Percentiles rank a stretch among this genome's conserved stretches.
These are phyloP conservation scores for Aegilops speltoides DNA, from an alignment of 176 grass and related monocot genomes.

Conservation along the genomic window DNA sequence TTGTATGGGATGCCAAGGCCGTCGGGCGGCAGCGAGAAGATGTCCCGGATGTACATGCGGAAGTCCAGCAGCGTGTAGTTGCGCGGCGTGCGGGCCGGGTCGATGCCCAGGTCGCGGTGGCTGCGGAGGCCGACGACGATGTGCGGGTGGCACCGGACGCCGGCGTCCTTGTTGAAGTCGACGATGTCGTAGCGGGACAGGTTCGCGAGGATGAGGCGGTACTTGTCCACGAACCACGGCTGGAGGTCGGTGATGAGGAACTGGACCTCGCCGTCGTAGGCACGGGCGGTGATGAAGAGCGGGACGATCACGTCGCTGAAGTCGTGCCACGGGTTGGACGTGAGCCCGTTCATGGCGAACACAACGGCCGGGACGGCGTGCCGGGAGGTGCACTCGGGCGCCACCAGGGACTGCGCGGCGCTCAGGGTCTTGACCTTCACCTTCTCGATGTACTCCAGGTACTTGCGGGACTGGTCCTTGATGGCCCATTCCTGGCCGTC, in stretches of 20 bases:
- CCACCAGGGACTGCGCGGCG: slow-evolving; percentile 25
- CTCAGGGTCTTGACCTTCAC: slow-evolving; percentile 47
- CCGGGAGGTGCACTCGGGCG: slow-evolving; percentile 49
- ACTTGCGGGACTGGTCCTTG: slow-evolving; percentile 62
- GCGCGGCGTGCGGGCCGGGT: slow-evolving; percentile 42
- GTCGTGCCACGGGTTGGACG: slow-evolving; percentile 72
- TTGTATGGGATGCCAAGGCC: slow-evolving; percentile 40
- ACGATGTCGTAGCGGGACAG: slow-evolving; percentile 55
- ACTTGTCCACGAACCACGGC: slow-evolving; percentile 64
- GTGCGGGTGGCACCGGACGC: slow-evolving; percentile 62
- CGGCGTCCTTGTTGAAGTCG: slow-evolving; percentile 44
- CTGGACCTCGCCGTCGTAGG: slow-evolving; percentile 61
- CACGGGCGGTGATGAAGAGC: slow-evolving; percentile 53
- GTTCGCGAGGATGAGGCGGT: slow-evolving; percentile 44
- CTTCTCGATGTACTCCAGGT: slow-evolving; percentile 39
- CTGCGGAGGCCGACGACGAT: slow-evolving; percentile 57
- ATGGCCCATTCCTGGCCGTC: slow-evolving; percentile 56
- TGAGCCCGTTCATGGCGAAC: slow-evolving; percentile 69
- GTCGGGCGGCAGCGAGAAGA: slow-evolving; percentile 42
- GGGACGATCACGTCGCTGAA: slow-evolving; percentile 74
- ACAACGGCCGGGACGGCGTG: slow-evolving; percentile 49
- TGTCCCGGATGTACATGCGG: slow-evolving; percentile 46
- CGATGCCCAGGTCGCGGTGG: slow-evolving; percentile 66
- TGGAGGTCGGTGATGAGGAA: slow-evolving; percentile 60
- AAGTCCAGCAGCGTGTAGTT: slow-evolving; percentile 64